Base-by-base conservation (phyloP, 2,329 filamentous ascomycete species). In the Clarireedia homoeocarpa region DNA sequence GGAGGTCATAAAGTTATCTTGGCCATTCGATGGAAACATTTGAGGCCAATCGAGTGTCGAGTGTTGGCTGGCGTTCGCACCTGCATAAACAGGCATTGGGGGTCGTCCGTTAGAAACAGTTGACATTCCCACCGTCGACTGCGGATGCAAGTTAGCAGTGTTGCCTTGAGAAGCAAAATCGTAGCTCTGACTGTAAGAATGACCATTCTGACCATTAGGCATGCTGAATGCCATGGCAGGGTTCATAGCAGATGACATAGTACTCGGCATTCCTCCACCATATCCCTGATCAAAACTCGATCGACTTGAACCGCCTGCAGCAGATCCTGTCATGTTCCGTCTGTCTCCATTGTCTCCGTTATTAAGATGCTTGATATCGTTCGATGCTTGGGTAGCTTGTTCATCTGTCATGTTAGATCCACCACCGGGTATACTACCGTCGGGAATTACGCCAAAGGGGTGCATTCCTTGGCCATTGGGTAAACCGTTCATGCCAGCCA, bases 1-100 rank as follows among this genome's bases (percentile, higher is more conserved):
- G 38, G 55, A 54, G 42, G 77, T 81, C 76, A 81, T 79, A 73
- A 82, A 84, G 72, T 78, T 76, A 73, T 83, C 76, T 73, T 85
- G 81, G 75, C 81, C 78, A 79, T 83, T 84, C 75, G 84, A 73
- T 75, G 85, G 85, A 76, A 89, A 89, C 83, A 90, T 87, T 71
- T 86, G 81, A 68, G 85, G 80, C 86, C 86, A 90, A 74, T 89
- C 86, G 57, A 86, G 75, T 75, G 79, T 73, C 70, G 80, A 77
- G 73, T 84, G 81, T 71, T 79, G 78, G 72, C 78, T 74, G 55
- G 57, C 59, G 73, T 79, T 80, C 65, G 80, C 79, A 69, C 71
- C 72, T 40, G 75, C 76, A 68, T 75, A 77, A 71, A 83, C 83
- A 42, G 57, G 54, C 54, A 59, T 49, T 27, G 56, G 27, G 75